Conservation (phyloP, 2,329 filamentous ascomycete genomes). For the Nannizzia gypsea region DNA sequence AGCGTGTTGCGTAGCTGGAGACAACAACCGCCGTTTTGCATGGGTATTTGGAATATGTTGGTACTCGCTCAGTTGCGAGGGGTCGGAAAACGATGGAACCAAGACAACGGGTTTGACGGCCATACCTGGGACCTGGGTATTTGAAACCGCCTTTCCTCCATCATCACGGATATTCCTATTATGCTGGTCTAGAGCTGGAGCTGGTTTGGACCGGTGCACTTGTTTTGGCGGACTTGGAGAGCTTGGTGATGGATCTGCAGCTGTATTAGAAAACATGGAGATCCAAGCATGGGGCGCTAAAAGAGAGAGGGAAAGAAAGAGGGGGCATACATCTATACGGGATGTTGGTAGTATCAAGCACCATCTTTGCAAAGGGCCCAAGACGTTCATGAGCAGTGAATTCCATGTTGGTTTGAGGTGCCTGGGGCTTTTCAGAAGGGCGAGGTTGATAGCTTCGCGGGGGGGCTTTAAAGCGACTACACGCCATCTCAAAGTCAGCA, state of each 20-base stretch:
- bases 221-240: slow-evolving; percentile 18
- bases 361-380: slow-evolving; percentile 44
- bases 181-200: slow-evolving; percentile 10
- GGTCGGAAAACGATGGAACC: slow-evolving; percentile 35
- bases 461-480: slow-evolving; percentile 35
- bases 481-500: not conserved
- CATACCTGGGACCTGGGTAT: not conserved
- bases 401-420: slow-evolving; percentile 15
- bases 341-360: slow-evolving; percentile 38
- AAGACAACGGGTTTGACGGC: slow-evolving; percentile 34
- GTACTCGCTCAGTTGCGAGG: slow-evolving; percentile 32
- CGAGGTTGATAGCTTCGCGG: slow-evolving; percentile 16
- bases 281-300: not conserved
- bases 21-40: slow-evolving; percentile 40
- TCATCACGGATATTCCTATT: slow-evolving; percentile 11
- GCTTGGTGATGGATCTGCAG: slow-evolving; percentile 25
- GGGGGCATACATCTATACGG: slow-evolving; percentile 29
- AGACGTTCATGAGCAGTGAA: slow-evolving; percentile 26
- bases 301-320: not conserved
- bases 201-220: slow-evolving; percentile 12
- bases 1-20: slow-evolving; percentile 39
- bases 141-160: not conserved
- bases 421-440: slow-evolving; percentile 5
- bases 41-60: slow-evolving; percentile 27
- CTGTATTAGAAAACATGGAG: not conserved